A percentile compares a stretch with the other conserved stretches of the same genome.
Evolutionary conservation across 441 rosid species (phyloP).

Genomic region (Euphorbia celastroides): DNA sequence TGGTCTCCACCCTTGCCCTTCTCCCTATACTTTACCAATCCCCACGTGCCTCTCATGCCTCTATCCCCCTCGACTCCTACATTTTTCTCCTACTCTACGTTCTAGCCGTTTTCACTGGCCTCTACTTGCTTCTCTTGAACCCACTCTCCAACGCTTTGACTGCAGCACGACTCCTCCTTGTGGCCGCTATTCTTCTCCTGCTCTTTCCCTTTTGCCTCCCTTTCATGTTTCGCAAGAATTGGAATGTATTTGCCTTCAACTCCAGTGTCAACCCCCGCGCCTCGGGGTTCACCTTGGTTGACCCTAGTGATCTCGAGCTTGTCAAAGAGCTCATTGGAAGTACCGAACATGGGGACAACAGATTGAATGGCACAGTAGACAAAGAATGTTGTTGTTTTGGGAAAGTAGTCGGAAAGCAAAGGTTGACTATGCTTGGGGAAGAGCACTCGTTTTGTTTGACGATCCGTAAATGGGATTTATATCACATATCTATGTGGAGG

Average conservation of each 20-base stretch:
- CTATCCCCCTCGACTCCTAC: constrained; percentile 27
- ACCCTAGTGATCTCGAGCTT: constrained; percentile 39
- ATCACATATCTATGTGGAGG: constrained; percentile 69
- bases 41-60: constrained; percentile 20
- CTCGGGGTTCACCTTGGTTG: constrained; percentile 32
- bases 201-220: constrained; percentile 54
- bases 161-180: constrained; percentile 48
- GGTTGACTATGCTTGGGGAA: constrained; percentile 54
- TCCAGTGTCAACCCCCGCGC: constrained; percentile 17
- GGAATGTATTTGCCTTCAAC: constrained; percentile 23
- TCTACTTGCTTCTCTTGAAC: constrained; percentile 61
- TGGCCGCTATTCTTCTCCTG: constrained; percentile 51
- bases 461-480: constrained; percentile 54
- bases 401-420: constrained; percentile 29
- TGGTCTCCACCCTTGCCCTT: constrained; percentile 44
- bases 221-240: constrained; percentile 35
- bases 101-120: constrained; percentile 62
- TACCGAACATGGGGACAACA: constrained; percentile 11
- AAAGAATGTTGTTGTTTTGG: constrained; percentile 17
- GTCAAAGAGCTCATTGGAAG: constrained; percentile 34
- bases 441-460: constrained; percentile 55
- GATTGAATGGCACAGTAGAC: constrained; percentile 6
- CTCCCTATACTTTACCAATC: constrained; percentile 46
- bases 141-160: constrained; percentile 32
- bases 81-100: constrained; percentile 46